These are phyloP conservation scores for Plasmodium blacklocki DNA, from an alignment of 169 alveolate species.

Conservation along the genomic window DNA sequence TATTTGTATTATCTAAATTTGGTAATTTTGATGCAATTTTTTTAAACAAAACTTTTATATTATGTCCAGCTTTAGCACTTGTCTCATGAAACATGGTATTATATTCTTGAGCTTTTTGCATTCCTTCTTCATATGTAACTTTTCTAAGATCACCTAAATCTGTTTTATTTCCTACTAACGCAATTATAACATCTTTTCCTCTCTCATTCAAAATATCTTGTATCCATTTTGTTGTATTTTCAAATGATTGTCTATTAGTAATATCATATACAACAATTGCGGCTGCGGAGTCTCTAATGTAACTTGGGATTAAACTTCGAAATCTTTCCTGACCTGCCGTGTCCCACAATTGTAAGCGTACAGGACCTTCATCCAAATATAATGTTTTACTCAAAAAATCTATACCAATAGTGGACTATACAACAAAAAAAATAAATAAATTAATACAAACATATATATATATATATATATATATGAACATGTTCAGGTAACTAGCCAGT, in stretches of 20 bases:
- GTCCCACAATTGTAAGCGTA: slow-evolving; percentile 98
- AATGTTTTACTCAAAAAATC: slow-evolving; percentile 97
- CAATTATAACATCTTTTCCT: slow-evolving; percentile 96
- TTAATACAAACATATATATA: neutral
- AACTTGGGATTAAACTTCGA: slow-evolving; percentile 96
- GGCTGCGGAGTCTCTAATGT: slow-evolving; percentile 97
- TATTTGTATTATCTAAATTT: slow-evolving; percentile 60
- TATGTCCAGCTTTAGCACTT: slow-evolving; percentile 97
- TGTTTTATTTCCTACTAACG: slow-evolving; percentile 97
- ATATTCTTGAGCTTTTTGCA: slow-evolving; percentile 92
- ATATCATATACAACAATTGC: slow-evolving; percentile 97
- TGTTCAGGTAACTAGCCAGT: neutral
- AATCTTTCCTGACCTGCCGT: slow-evolving; percentile 99
- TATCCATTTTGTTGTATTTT: slow-evolving; percentile 95
- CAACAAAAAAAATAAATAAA: slow-evolving; percentile 10
- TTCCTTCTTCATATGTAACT: slow-evolving; percentile 95
- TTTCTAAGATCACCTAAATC: slow-evolving; percentile 96
- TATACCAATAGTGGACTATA: slow-evolving; percentile 95
- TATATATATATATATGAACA: neutral
- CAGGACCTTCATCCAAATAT: slow-evolving; percentile 95
- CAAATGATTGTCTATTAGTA: slow-evolving; percentile 93
- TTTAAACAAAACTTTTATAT: slow-evolving; percentile 92
- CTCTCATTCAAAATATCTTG: slow-evolving; percentile 97
- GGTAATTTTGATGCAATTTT: slow-evolving; percentile 88
- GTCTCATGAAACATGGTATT: slow-evolving; percentile 95